Evolutionary conservation across 2,329 filamentous ascomycete genomes (phyloP).

Genomic region (Gaeumannomyces sp.): DNA sequence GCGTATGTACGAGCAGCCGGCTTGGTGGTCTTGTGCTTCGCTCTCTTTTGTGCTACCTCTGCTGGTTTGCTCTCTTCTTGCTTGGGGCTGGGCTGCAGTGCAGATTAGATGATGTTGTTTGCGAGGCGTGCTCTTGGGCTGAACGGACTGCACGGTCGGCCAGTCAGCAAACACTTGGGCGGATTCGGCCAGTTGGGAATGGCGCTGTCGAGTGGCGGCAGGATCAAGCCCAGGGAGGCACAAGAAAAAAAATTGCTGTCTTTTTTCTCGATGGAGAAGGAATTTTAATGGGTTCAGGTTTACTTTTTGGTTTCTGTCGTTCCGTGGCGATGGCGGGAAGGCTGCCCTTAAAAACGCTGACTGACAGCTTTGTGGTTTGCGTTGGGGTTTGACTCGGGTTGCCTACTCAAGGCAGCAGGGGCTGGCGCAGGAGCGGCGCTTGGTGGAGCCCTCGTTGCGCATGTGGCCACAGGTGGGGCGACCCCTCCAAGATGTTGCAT

Average conservation of each 20-base stretch:
- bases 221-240: not conserved
- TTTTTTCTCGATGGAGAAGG: not conserved
- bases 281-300: not conserved
- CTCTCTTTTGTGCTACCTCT: no score
- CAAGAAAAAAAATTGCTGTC: not conserved
- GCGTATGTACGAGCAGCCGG: not conserved
- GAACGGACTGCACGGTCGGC: not conserved
- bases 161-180: not conserved
- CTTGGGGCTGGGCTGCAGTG: not conserved
- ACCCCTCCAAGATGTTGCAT: not conserved
- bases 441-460: not conserved
- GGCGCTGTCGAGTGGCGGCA: not conserved
- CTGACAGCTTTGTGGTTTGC: slow-evolving; percentile 3
- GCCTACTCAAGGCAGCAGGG: not conserved
- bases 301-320: not conserved
- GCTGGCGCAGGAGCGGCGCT: not conserved
- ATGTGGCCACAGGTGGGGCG: not conserved
- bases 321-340: slow-evolving; percentile 3
- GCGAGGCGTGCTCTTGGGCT: not conserved
- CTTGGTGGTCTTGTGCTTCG: not conserved
- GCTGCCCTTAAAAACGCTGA: slow-evolving; percentile 2
- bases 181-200: not conserved
- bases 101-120: not conserved
- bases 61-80: not conserved
- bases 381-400: slow-evolving; percentile 3